Evolutionary conservation across 768 basidiomycete genomes (phyloP).

Genomic region (Boletus rubropictus): DNA sequence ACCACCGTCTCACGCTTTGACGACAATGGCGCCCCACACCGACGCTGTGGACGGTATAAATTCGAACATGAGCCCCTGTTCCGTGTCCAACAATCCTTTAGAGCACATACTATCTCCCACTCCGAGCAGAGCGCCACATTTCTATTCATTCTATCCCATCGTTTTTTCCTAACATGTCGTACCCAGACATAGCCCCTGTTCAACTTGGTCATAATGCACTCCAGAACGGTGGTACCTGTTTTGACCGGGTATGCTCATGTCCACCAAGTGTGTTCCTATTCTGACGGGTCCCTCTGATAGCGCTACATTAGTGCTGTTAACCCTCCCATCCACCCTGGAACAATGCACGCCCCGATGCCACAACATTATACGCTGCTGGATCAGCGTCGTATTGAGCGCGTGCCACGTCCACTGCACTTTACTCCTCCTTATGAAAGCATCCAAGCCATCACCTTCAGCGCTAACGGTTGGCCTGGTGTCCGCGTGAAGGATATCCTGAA

Average conservation of each 20-base stretch:
- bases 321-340: conserved; percentile 18
- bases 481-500: conserved; percentile 13
- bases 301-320: conserved; percentile 8
- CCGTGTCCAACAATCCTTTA: background rate
- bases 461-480: conserved; percentile 16
- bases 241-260: conserved; percentile 3
- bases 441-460: conserved; percentile 16
- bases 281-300: conserved; percentile 9
- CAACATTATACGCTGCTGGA: conserved; percentile 9
- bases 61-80: background rate
- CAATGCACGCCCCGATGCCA: conserved; percentile 16
- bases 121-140: conserved; percentile 1
- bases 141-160: background rate
- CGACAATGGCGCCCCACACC: conserved; percentile 5
- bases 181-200: background rate
- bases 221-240: background rate
- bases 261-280: background rate
- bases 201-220: background rate
- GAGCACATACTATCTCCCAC: background rate
- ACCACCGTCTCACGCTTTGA: conserved; percentile 7
- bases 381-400: conserved; percentile 14
- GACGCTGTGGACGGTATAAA: conserved; percentile 8
- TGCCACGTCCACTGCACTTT: conserved; percentile 14
- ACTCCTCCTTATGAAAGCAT: conserved; percentile 15
- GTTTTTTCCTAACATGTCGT: background rate